Evolutionary conservation across 2,329 filamentous ascomycete genomes (phyloP), one percentile per base, ranked within the genome.

Genomic region (Aspergillus fructus): DNA sequence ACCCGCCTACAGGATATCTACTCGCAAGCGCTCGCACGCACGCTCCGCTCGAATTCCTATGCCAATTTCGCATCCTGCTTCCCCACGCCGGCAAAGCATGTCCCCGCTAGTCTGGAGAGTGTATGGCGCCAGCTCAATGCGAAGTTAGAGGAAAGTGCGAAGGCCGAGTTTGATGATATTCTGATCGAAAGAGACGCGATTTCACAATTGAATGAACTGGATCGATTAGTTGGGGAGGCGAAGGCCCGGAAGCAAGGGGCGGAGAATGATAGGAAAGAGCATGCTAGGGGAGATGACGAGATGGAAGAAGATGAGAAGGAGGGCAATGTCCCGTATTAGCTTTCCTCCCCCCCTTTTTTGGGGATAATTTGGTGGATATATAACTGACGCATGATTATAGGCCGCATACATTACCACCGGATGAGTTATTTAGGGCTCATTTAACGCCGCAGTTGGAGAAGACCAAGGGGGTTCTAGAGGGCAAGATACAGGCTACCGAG

Each of bases 61-160:
- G 74, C 77, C 49, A 87, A 86, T 64, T 88, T 88, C 68, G 79
- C 83, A 0, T 75, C 83, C 23, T 88, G 85, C 65, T 88, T 88
- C 62, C 85, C 85, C 0, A 88, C 85, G 0, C 81, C 84, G 2
- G 82, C 85, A 17, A 75, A 78, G 64, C 77, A 85, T 64, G 83
- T 83, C 11, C 81, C 83, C 1, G 80, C 80, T 24, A 80, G 79
- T 42, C 66, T 88, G 56, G 80, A 85, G 64, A 76, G 78, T 4
- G 75, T 88, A 21, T 83, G 84, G 73, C 76, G 79, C 53, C 83
- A 87, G 62, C 78, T 88, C 62, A 82, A 83, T 42, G 78, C 79
- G 50, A 81, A 85, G 63, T 69, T 88, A 52, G 83, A 85, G 62
- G 80, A 82, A 60, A 79, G 79, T 51, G 84, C 83, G 61, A 80